Evolutionary conservation across 2,329 filamentous ascomycete genomes (phyloP), one percentile per base, ranked within the genome.

Genomic region (Microthyrium microscopicum): DNA sequence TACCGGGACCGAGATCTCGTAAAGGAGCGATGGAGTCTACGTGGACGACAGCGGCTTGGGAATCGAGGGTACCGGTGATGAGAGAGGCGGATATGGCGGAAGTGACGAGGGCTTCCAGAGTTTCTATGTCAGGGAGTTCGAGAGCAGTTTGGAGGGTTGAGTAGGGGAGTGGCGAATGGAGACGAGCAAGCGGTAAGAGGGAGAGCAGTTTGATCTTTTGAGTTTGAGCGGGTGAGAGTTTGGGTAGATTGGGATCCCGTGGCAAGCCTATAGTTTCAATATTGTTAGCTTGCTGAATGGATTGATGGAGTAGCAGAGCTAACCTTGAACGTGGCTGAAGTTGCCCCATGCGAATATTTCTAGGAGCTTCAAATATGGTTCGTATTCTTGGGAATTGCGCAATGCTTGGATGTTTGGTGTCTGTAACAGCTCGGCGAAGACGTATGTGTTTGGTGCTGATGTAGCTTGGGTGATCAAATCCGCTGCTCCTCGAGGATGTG

Each of bases 291-390:
- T 33, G 25, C 9, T 15, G 26, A 9, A 26, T 17, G 29, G 16
- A 25, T n/a, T 22, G 29, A 16, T 25, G 18, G 22, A n/a, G 15
- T 8, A 31, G 17, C 27, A 9, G 25, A 16, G 31, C 50, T 36
- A 48, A 73, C 71, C 51, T 52, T 68, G 64, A 61, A 93, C 94
- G 45, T 77, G 70, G 39, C 69, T 61, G 63, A 83, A 94, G 39
- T 83, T 93, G 39, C 87, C 89, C 65, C 89, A 83, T 38, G 84
- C 81, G 57, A 98, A 98, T 47, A 91, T 76, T 55, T 85, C 69
- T 28, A 98, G 75, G 11, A 92, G 67, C 2, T 62, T 70, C 32
- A 89, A 64, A 55, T 82, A 60, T 26, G 54, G 45, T 5, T 64
- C 58, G 46, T 77, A 70, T 31, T 91, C 77, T 8, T 18, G 51